A percentile compares a stretch with the other conserved stretches of the same genome.
These are phyloP conservation scores for Myrmaecium sp. DNA, from an alignment of 2,329 filamentous ascomycete genomes.

Conservation along the genomic window DNA sequence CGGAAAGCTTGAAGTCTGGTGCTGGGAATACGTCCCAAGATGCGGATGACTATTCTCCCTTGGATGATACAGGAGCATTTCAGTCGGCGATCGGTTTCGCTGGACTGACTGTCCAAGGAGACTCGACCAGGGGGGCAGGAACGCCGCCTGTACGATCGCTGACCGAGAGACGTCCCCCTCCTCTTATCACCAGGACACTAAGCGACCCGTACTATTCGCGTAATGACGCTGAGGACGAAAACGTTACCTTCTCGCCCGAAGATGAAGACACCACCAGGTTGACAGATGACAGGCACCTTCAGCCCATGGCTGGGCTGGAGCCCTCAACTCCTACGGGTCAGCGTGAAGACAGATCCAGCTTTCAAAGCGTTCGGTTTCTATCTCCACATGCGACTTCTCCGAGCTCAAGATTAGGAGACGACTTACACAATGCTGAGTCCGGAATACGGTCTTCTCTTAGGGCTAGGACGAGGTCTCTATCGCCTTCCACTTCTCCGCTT, in stretches of 20 bases:
- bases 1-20: constrained; percentile 11
- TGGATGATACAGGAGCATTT: constrained; percentile 28
- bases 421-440: constrained; percentile 43
- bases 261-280: constrained; percentile 43
- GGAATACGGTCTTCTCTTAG: constrained; percentile 22
- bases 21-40: constrained; percentile 16
- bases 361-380: constrained; percentile 38
- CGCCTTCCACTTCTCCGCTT: constrained; percentile 29
- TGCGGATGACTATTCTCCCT: constrained; percentile 24
- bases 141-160: constrained; percentile 12
- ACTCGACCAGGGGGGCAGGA: constrained; percentile 12
- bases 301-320: constrained; percentile 36
- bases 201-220: constrained; percentile 14
- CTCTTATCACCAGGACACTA: constrained; percentile 4
- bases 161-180: constrained; percentile 29
- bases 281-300: constrained; percentile 38
- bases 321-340: constrained; percentile 25
- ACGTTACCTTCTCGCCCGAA: constrained; percentile 37
- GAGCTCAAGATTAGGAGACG: constrained; percentile 40
- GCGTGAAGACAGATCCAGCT: constrained; percentile 33
- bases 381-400: constrained; percentile 23
- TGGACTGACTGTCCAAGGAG: constrained; percentile 27
- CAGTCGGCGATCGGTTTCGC: constrained; percentile 31
- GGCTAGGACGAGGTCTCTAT: constrained; percentile 24
- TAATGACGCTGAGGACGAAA: constrained; percentile 34